phyloP scores from a whole-genome alignment of 306 rosid genomes.

The Malus orientalis region DNA sequence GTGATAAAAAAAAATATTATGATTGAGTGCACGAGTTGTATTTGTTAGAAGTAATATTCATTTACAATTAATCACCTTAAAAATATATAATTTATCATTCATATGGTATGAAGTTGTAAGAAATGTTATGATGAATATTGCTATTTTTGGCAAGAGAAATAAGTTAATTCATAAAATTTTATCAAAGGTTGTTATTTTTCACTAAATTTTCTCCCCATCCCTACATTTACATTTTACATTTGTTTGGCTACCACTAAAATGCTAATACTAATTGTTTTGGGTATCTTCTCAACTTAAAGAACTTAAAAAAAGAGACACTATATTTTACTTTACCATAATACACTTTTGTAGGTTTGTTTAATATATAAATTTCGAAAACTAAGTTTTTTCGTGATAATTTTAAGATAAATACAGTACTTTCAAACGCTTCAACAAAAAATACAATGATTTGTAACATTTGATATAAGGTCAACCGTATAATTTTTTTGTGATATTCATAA shows the following conservation, averaged over 20 bases:
- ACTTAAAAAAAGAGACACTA: neutral
- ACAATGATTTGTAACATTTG: no score
- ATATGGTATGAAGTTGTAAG: neutral
- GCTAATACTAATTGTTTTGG: neutral
- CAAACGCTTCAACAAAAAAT: neutral
- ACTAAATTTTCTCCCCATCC: neutral
- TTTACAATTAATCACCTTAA: neutral
- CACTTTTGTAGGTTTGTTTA: neutral
- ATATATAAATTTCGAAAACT: no score
- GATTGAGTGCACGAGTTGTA: no score
- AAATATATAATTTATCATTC: neutral
- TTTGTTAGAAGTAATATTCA: neutral
- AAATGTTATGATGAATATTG: neutral
- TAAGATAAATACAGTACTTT: no score
- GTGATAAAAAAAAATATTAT: no score
- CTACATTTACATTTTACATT: neutral
- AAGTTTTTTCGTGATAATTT: neutral
- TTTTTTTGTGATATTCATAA: no score
- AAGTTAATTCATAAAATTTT: neutral
- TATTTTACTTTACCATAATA: neutral
- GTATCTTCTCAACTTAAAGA: neutral
- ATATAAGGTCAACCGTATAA: no score
- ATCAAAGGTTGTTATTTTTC: neutral
- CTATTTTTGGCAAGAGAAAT: neutral
- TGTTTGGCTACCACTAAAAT: neutral